Base-by-base conservation (phyloP, 305 asterid genomes). In the Solanum hybrid region DNA sequence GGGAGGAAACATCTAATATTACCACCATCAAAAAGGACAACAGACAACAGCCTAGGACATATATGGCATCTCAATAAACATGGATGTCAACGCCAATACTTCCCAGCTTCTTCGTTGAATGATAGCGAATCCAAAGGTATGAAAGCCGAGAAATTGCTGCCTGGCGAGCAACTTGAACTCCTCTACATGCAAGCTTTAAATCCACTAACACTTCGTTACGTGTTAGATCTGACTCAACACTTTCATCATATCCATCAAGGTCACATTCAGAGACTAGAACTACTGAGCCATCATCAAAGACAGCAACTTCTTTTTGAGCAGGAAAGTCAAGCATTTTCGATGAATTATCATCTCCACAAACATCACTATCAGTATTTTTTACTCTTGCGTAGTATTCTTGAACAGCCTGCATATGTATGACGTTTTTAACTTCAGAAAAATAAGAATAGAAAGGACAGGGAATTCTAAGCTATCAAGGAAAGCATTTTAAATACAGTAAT, bases 221-320 rank as follows among this genome's bases (percentile, higher is more conserved):
- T 20, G 45, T 75, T 88, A 15, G 26, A 77, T 87, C 89, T 22
- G 89, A 91, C 70, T 90, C 95, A 4, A 32, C 87, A 89, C 87
- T 91, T 91, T 96, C 98, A 68, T 94, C 96, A 6, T 97, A 97
- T 45, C 99, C 99, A 85, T 96, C 99, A 31, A 97, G 98, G 94
- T 97, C 98, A 5, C 96, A 95, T 32, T 97, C 96, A 3, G 98
- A 95, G 11, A 96, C 93, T 68, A 97, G 87, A 90, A 97, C 99
- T 90, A 95, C 85, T 1, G 98, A 96, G 80, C 90, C 94, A 36
- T 96, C 98, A 27, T 96, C 99, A 80, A 94, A 93, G 87, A 93
- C 95, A 82, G 93, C 93, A 75, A 79, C 22, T 34, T 90, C 94
- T 4, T 17, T 77, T 89, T 91, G 88, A 11, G 79, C 87, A 78